Evolutionary conservation across 345 rosid genomes (phyloP).

Genomic region (Anastatica hierochuntica): DNA sequence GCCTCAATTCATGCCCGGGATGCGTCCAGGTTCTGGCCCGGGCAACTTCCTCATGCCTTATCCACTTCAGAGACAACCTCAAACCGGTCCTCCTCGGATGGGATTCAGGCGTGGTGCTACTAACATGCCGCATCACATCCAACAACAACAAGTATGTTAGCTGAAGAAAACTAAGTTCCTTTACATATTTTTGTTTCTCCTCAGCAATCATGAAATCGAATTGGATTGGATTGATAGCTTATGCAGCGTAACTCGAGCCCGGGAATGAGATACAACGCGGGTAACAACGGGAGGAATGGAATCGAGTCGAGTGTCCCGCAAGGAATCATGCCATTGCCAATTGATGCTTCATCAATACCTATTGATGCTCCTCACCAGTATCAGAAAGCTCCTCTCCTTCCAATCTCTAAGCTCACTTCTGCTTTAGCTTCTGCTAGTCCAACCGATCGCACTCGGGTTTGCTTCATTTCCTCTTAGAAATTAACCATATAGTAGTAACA

Average conservation of each 20-base stretch:
- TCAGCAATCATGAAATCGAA: no score
- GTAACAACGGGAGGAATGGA: slow-evolving; percentile 32
- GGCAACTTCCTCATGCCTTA: slow-evolving; percentile 40
- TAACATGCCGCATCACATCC: slow-evolving; percentile 29
- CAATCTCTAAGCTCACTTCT: no score
- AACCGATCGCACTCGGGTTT: slow-evolving; percentile 28
- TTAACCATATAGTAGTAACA: no score
- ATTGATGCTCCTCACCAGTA: slow-evolving; percentile 12
- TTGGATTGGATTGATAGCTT: slow-evolving; percentile 14
- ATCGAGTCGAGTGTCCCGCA: slow-evolving; percentile 32
- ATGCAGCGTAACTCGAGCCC: slow-evolving; percentile 30
- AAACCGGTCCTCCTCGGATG: slow-evolving; percentile 40
- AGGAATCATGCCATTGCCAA: slow-evolving; percentile 36
- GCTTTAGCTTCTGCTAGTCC: slow-evolving; percentile 45
- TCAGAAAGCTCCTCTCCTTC: slow-evolving; percentile 9
- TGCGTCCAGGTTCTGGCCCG: slow-evolving; percentile 29
- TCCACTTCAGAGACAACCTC: slow-evolving; percentile 44
- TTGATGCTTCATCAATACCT: slow-evolving; percentile 32
- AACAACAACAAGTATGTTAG: slow-evolving; percentile 6
- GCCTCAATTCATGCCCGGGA: slow-evolving; percentile 45
- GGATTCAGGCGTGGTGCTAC: slow-evolving; percentile 39
- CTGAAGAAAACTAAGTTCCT: no score
- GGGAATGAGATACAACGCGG: slow-evolving; percentile 37
- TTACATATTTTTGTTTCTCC: no score
- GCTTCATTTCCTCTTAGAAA: no score